Percentiles rank a stretch among this genome's conserved stretches.
Conservation (phyloP, 2,329 filamentous ascomycete genomes). For the Talaromyces sp. region DNA sequence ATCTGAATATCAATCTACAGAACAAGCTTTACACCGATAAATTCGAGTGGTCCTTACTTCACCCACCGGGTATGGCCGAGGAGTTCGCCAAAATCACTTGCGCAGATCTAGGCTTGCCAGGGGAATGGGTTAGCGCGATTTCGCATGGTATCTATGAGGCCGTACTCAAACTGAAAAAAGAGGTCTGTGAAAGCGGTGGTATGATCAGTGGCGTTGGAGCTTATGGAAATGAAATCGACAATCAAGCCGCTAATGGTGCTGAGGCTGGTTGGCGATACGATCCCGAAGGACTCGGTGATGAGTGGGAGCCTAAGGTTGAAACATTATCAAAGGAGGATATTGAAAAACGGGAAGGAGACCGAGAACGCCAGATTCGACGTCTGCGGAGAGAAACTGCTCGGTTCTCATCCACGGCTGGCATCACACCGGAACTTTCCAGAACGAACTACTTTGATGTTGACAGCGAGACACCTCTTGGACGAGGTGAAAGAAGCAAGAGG, state of each 20-base stretch:
- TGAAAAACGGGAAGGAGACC: slow-evolving; percentile 90
- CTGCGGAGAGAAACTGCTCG: slow-evolving; percentile 85
- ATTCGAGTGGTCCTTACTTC: slow-evolving; percentile 94
- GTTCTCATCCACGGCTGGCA: slow-evolving; percentile 81
- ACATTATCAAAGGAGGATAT: slow-evolving; percentile 90
- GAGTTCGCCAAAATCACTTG: slow-evolving; percentile 90
- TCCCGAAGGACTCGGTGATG: slow-evolving; percentile 77
- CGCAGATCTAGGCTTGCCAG: slow-evolving; percentile 79
- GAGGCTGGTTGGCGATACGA: slow-evolving; percentile 96
- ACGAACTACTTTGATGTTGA: slow-evolving; percentile 59
- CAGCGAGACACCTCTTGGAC: slow-evolving; percentile 76
- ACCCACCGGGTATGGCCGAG: slow-evolving; percentile 87
- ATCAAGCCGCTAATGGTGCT: slow-evolving; percentile 76
- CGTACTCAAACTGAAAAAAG: slow-evolving; percentile 87
- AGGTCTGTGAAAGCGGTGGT: slow-evolving; percentile 87
- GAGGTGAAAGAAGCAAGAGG: slow-evolving; percentile 91
- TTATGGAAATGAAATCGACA: slow-evolving; percentile 70
- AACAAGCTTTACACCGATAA: slow-evolving; percentile 94
- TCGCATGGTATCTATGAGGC: slow-evolving; percentile 97
- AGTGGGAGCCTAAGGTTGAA: slow-evolving; percentile 81
- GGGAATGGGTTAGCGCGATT: slow-evolving; percentile 92
- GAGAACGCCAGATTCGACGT: slow-evolving; percentile 83
- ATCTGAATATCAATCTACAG: slow-evolving; percentile 83
- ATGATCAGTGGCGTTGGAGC: slow-evolving; percentile 71
- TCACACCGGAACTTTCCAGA: slow-evolving; percentile 69